phyloP scores from a whole-genome alignment of 2,329 filamentous ascomycete genomes.

The Graphiopsis chlorocephala region DNA sequence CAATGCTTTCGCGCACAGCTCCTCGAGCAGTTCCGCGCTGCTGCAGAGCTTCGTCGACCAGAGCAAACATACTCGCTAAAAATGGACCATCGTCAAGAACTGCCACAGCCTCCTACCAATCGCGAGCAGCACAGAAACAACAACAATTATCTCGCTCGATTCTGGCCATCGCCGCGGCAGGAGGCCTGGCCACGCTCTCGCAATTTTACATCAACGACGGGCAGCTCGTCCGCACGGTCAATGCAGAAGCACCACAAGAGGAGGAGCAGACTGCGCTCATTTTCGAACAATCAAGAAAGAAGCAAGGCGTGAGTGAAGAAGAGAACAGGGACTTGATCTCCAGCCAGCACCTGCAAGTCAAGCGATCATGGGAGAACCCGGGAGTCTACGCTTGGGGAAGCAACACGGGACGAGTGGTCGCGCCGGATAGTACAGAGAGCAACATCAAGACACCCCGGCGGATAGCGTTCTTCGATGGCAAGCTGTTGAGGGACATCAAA shows the following conservation, averaged over 20 bases:
- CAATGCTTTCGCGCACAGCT: conserved; percentile 21
- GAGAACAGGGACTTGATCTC: conserved; percentile 74
- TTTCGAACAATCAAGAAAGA: conserved; percentile 65
- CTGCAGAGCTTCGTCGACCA: conserved; percentile 21
- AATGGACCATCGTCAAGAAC: conserved; percentile 18
- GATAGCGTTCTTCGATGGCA: conserved; percentile 78
- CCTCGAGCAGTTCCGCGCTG: conserved; percentile 19
- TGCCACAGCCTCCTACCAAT: conserved; percentile 30
- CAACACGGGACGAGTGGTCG: conserved; percentile 80
- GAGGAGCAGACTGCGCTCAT: conserved; percentile 54
- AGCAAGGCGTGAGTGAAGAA: conserved; percentile 58
- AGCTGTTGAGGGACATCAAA: conserved; percentile 82
- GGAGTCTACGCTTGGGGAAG: conserved; percentile 94
- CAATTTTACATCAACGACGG: conserved; percentile 44
- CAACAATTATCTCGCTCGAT: conserved; percentile 47
- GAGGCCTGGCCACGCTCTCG: conserved; percentile 44
- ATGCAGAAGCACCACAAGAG: conserved; percentile 49
- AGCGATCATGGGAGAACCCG: conserved; percentile 74
- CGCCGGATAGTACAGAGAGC: conserved; percentile 73
- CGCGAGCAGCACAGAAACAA: conserved; percentile 43
- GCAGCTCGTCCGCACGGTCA: conserved; percentile 39
- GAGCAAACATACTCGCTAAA: conserved; percentile 27
- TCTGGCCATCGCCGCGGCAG: conserved; percentile 41
- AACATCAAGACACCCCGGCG: conserved; percentile 77
- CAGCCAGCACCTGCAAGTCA: conserved; percentile 84